phyloP scores from a whole-genome alignment of 768 basidiomycete genomes.

The Termitomyces sp. region DNA sequence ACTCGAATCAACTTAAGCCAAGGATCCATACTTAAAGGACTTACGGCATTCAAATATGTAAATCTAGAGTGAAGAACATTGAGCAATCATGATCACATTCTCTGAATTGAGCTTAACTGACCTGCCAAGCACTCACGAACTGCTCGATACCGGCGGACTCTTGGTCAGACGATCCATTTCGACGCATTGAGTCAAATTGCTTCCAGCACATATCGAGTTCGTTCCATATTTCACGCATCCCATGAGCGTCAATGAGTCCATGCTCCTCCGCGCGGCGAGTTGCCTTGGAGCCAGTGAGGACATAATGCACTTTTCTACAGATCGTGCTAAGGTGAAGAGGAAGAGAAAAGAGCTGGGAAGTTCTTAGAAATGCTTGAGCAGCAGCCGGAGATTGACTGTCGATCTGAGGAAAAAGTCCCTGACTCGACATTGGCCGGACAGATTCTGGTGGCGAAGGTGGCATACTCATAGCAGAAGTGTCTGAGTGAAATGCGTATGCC shows the following conservation, averaged over 20 bases:
- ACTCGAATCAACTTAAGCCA: conserved; percentile 5
- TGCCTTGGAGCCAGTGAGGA: conserved; percentile 75
- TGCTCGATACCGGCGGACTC: conserved; percentile 40
- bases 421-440: conserved; percentile 12
- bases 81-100: conserved; percentile 6
- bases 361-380: conserved; percentile 42
- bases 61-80: conserved; percentile 39
- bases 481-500: conserved; percentile 23
- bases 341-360: conserved; percentile 56
- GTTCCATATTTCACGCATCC: conserved; percentile 79
- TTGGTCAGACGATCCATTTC: conserved; percentile 23
- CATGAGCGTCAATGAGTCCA: conserved; percentile 51
- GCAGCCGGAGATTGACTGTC: conserved; percentile 12
- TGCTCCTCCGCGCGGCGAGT: conserved; percentile 47
- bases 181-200: conserved; percentile 66
- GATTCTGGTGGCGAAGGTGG: conserved; percentile 12
- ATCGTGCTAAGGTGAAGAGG: conserved; percentile 72
- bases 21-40: conserved; percentile 20
- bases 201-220: conserved; percentile 78
- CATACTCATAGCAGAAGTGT: conserved; percentile 12
- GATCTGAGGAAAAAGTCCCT: conserved; percentile 5
- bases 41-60: conserved; percentile 87
- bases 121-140: conserved; percentile 85
- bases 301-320: conserved; percentile 72
- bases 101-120: conserved; percentile 27